A percentile compares a stretch with the other conserved stretches of the same genome.
Evolutionary conservation across 2,329 filamentous ascomycete genomes (phyloP).

Genomic region (Microsporum canis): DNA sequence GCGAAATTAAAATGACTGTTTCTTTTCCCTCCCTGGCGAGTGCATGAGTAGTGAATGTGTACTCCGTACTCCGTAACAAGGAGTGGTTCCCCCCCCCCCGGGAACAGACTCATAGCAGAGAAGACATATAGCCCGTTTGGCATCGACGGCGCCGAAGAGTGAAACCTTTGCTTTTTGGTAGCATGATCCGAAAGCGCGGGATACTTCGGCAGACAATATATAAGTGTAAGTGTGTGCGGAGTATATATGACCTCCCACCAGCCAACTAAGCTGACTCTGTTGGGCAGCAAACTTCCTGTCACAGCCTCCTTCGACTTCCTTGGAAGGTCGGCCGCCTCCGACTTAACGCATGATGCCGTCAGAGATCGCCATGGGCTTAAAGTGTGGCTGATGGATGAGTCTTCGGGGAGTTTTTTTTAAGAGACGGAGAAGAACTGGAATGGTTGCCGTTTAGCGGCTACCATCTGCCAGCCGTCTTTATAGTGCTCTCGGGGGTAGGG

Average conservation of each 20-base stretch:
- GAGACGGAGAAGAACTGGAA: neutral
- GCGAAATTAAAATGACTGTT: neutral
- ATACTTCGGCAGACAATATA: neutral
- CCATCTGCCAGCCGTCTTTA: neutral
- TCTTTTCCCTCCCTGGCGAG: neutral
- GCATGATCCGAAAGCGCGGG: too few species aligned
- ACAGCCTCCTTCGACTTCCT: neutral
- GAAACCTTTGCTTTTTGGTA: too few species aligned
- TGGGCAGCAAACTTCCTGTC: neutral
- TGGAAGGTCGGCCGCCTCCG: neutral
- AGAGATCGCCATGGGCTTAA: neutral
- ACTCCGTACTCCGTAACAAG: too few species aligned
- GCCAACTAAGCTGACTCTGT: neutral
- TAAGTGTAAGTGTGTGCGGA: neutral
- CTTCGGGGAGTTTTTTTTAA: neutral
- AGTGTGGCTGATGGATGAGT: neutral
- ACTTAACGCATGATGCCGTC: neutral
- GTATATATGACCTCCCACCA: neutral
- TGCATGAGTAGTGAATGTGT: too few species aligned
- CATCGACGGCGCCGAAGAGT: too few species aligned
- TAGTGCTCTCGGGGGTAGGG: neutral
- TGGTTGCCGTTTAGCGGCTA: neutral
- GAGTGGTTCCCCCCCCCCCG: neutral
- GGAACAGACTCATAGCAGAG: neutral
- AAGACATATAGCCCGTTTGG: neutral